phyloP scores from a whole-genome alignment of 352 stramenopile species.

The Globisporangium abappressorium region DNA sequence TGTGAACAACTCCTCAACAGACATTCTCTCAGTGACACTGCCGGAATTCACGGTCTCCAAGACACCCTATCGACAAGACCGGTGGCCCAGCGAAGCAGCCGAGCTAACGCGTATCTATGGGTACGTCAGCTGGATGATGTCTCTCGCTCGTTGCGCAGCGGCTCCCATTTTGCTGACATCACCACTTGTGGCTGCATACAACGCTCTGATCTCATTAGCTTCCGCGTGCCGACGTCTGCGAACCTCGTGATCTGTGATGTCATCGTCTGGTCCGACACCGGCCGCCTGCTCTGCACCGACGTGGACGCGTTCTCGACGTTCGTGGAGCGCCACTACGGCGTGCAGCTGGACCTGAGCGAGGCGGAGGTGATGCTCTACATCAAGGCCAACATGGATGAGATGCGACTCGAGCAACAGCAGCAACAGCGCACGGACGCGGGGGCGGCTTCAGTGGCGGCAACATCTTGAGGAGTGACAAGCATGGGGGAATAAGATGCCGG shows the following conservation, averaged over 20 bases:
- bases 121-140: constrained; percentile 19
- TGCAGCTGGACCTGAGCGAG: constrained; percentile 65
- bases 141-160: neutral
- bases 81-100: constrained; percentile 40
- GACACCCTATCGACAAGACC: constrained; percentile 37
- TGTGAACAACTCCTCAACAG: constrained; percentile 17
- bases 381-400: constrained; percentile 69
- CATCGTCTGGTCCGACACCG: constrained; percentile 64
- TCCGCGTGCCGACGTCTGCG: constrained; percentile 36
- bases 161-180: neutral
- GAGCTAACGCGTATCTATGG: constrained; percentile 50
- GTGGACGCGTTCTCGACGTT: constrained; percentile 67
- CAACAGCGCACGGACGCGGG: neutral
- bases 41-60: constrained; percentile 60
- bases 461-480: neutral
- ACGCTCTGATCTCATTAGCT: constrained; percentile 7
- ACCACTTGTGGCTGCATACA: neutral
- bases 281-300: constrained; percentile 55
- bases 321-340: constrained; percentile 51
- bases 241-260: constrained; percentile 60
- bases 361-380: constrained; percentile 61
- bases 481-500: neutral
- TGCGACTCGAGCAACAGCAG: constrained; percentile 31
- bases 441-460: neutral
- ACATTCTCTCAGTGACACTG: constrained; percentile 51